Conservation (phyloP, 2,329 filamentous ascomycete species). For the Fusarium marasasianum region DNA sequence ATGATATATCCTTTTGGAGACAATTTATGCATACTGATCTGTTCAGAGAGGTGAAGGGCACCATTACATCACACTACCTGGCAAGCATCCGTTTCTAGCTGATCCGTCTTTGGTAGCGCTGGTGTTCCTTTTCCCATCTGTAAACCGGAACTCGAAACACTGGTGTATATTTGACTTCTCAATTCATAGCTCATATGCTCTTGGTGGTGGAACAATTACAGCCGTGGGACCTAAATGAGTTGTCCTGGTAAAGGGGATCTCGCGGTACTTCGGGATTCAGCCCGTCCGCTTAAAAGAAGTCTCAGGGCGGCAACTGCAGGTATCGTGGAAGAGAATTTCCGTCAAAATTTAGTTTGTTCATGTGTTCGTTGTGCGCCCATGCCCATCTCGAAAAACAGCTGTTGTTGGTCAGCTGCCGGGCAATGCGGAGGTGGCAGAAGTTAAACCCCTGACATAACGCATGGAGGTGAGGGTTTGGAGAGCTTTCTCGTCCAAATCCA, state of each 20-base stretch:
- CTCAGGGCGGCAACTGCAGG: conserved; percentile 1
- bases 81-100: background rate
- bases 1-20: background rate
- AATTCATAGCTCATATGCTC: background rate
- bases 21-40: background rate
- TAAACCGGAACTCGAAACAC: background rate
- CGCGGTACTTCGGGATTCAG: conserved; percentile 33
- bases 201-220: background rate
- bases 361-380: conserved; percentile 19
- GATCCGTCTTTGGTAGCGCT: background rate
- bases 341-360: conserved; percentile 19
- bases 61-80: background rate
- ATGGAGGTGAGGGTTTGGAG: conserved; percentile 9
- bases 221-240: background rate
- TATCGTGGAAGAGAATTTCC: conserved; percentile 1
- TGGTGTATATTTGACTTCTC: background rate
- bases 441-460: conserved; percentile 20
- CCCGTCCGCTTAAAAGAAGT: conserved; percentile 22
- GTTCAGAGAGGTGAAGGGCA: background rate
- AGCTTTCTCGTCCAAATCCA: conserved; percentile 18
- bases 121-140: background rate
- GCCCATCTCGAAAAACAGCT: conserved; percentile 2
- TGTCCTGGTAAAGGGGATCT: background rate
- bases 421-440: conserved; percentile 14
- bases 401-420: conserved; percentile 17